Evolutionary conservation across 1,284 basidiomycete genomes (phyloP).

Genomic region (Trichosporon inkin): DNA sequence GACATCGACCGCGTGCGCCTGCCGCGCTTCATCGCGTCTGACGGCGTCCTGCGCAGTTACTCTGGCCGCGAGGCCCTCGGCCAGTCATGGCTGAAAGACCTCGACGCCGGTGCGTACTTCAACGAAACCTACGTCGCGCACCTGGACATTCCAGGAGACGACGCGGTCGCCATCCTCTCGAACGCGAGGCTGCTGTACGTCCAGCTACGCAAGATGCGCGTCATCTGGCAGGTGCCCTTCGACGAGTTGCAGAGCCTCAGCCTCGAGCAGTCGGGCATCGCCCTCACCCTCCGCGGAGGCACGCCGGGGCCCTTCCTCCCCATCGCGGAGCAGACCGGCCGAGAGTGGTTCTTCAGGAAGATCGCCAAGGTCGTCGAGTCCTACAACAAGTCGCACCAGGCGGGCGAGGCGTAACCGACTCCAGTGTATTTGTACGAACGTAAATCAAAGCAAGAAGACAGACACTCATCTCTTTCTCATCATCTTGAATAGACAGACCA

Average conservation of each 20-base stretch:
- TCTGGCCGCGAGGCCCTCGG: constrained; percentile 84
- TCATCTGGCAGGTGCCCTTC: constrained; percentile 91
- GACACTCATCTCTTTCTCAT: no score
- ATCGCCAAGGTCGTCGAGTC: constrained; percentile 50
- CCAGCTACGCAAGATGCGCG: constrained; percentile 74
- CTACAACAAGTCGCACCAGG: constrained; percentile 41
- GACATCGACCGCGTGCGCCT: constrained; percentile 82
- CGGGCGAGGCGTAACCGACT: neutral
- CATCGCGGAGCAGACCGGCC: constrained; percentile 53
- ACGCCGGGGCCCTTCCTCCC: constrained; percentile 57
- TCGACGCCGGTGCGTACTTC: constrained; percentile 67
- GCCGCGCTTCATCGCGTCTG: constrained; percentile 80
- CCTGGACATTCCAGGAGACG: constrained; percentile 73
- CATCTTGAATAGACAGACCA: no score
- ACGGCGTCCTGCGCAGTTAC: constrained; percentile 79
- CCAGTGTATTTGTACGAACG: no score
- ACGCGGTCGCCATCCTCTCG: constrained; percentile 80
- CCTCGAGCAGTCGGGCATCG: constrained; percentile 82
- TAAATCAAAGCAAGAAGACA: no score
- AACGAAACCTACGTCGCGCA: constrained; percentile 88
- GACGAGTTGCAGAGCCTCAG: constrained; percentile 81
- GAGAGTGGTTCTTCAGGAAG: constrained; percentile 59
- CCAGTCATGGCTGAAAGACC: constrained; percentile 91
- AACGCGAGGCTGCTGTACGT: constrained; percentile 74
- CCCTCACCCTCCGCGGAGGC: constrained; percentile 62